Base-by-base conservation (phyloP, 116 monocot species). In the Posidonia oceanica region DNA sequence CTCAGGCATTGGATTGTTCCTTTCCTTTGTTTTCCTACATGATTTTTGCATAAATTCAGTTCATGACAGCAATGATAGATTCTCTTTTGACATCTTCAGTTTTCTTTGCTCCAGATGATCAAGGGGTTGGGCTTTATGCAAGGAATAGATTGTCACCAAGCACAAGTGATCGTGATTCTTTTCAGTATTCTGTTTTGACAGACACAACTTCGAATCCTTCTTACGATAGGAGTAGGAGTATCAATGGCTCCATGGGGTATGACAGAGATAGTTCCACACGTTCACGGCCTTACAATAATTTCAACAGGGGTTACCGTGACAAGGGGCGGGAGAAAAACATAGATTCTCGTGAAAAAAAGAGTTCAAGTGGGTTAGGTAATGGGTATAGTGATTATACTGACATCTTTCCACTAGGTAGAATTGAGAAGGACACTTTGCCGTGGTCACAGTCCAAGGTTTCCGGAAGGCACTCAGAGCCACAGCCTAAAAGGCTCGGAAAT, bases 271-370 rank as follows among this genome's bases (percentile, higher is more conserved):
- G 63, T 53, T 44, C 54, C 67, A 56, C 55, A 13, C 69, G 69
- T 37, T 72, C 79, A 51, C 69, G 75, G 54, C 56, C 81, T 69
- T 93, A 93, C 69, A 86, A 82, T 73, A 86, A 80, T 76, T 82
- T 87, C 81, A 65, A 81, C 66, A 83, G 80, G 59, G 81, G 78
- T 66, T 66, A 73, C 52, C 85, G 83, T 53, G 82, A 88, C 59
- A 75, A 75, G 48, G 73, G 76, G 56, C 53, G 78, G 69, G 84
- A 84, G 14, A 88, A 73, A 77, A 84, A 80, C 42, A n/a, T 48
- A 16, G 78, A 75, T 39, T 71, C 60, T 17, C 64, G 75, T 76
- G 80, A 88, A 0, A 80, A 76, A 66, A 77, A 83, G 65, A 83
- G 77, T 77, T 70, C 69, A 53, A 22, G 39, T 76, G 36, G 53